phyloP scores from a whole-genome alignment of 129 eudicot species.

The Oenanthe sinensis region DNA sequence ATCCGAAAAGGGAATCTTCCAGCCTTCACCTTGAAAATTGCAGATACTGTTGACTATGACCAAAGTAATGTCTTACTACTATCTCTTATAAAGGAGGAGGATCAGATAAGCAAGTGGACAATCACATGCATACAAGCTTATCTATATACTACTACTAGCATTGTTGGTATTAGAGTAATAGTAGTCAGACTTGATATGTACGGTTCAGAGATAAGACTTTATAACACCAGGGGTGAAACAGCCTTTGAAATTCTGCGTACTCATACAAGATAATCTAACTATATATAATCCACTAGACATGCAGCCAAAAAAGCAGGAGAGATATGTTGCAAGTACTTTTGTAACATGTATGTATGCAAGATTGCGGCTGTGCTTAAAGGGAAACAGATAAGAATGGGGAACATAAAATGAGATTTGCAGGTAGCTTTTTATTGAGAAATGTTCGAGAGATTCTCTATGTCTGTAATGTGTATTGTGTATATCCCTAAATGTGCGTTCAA shows the following conservation, averaged over 20 bases:
- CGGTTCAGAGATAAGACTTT: neutral
- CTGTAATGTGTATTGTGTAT: neutral
- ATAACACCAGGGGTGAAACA: neutral
- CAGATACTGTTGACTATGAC: neutral
- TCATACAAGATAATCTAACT: neutral
- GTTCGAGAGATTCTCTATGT: neutral
- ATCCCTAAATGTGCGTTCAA: neutral
- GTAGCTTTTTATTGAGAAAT: neutral
- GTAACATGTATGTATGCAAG: neutral
- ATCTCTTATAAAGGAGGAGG: neutral
- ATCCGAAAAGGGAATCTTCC: neutral
- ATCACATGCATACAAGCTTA: slow-evolving; percentile 4
- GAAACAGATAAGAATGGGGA: neutral
- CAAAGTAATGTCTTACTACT: neutral
- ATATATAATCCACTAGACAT: neutral
- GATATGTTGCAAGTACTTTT: neutral
- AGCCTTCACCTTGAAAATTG: neutral
- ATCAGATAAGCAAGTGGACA: slow-evolving; percentile 4
- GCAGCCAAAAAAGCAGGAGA: slow-evolving; percentile 1
- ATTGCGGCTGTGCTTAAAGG: neutral
- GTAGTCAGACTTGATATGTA: slow-evolving; percentile 8
- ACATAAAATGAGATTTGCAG: neutral
- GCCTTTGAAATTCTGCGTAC: neutral
- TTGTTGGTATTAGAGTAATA: neutral
- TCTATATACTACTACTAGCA: neutral